A percentile compares a stretch with the other conserved stretches of the same genome.
These are phyloP conservation scores for Thraustotheca clavata DNA, from an alignment of 352 stramenopile species.

Conservation along the genomic window DNA sequence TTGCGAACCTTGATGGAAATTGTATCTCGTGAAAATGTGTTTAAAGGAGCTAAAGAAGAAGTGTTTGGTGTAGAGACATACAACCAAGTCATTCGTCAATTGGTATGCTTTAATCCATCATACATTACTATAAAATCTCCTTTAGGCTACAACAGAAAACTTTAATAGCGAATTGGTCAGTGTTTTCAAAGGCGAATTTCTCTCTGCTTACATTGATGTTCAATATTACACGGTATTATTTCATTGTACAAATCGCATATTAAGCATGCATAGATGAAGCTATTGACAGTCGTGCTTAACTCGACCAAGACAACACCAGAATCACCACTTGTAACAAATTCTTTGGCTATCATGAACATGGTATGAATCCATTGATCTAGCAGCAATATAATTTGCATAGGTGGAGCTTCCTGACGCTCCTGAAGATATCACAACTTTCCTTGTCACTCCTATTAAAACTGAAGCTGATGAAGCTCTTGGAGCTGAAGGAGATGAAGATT, in stretches of 20 bases:
- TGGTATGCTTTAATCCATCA: slow-evolving; percentile 31
- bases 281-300: slow-evolving; percentile 53
- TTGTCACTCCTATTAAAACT: slow-evolving; percentile 34
- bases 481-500: slow-evolving; percentile 28
- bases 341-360: slow-evolving; percentile 36
- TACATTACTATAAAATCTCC: background rate
- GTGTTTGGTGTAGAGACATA: slow-evolving; percentile 83
- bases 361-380: slow-evolving; percentile 2
- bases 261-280: slow-evolving; percentile 35
- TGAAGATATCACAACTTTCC: slow-evolving; percentile 59
- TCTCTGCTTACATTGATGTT: slow-evolving; percentile 74
- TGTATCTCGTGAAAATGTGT: slow-evolving; percentile 60
- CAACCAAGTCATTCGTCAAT: slow-evolving; percentile 57
- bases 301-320: slow-evolving; percentile 29
- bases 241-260: background rate
- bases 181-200: slow-evolving; percentile 82
- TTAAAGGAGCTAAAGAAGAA: slow-evolving; percentile 23
- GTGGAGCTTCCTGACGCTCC: slow-evolving; percentile 57
- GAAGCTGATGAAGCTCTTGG: background rate
- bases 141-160: slow-evolving; percentile 38
- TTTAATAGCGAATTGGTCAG: slow-evolving; percentile 73
- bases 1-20: slow-evolving; percentile 87
- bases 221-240: slow-evolving; percentile 74
- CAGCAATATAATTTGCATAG: slow-evolving; percentile 10
- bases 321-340: slow-evolving; percentile 14